phyloP scores from a whole-genome alignment of 75 land plant genomes.

The Picea sitchensis region DNA sequence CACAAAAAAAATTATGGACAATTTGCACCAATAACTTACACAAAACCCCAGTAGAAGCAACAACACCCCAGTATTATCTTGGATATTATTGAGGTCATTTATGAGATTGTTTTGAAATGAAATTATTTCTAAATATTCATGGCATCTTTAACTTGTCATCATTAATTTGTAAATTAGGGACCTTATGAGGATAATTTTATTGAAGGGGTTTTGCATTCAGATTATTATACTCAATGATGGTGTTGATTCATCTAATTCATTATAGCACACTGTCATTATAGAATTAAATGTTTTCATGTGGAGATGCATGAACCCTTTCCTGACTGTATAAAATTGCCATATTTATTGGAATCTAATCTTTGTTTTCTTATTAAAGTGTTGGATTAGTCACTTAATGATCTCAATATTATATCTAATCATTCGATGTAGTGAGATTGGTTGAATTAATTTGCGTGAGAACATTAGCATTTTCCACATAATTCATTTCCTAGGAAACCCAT shows the following conservation, averaged over 20 bases:
- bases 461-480: too few species aligned
- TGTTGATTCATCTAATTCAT: not conserved
- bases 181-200: not conserved
- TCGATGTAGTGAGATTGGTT: too few species aligned
- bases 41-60: too few species aligned
- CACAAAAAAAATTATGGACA: too few species aligned
- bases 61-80: not conserved
- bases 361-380: not conserved
- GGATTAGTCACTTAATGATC: too few species aligned
- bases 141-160: not conserved
- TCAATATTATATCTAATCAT: too few species aligned
- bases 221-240: not conserved
- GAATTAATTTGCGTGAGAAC: too few species aligned
- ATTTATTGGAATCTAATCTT: not conserved
- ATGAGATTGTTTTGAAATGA: not conserved
- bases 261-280: not conserved
- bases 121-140: not conserved
- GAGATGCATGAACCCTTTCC: not conserved
- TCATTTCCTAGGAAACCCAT: too few species aligned
- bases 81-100: slow-evolving; percentile 4
- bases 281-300: not conserved
- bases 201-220: not conserved
- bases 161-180: too few species aligned
- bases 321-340: not conserved
- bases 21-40: too few species aligned